Evolutionary conservation across 2,329 filamentous ascomycete species (phyloP), one percentile per base, ranked within the genome.

Genomic region (Nectriaceae sp.): DNA sequence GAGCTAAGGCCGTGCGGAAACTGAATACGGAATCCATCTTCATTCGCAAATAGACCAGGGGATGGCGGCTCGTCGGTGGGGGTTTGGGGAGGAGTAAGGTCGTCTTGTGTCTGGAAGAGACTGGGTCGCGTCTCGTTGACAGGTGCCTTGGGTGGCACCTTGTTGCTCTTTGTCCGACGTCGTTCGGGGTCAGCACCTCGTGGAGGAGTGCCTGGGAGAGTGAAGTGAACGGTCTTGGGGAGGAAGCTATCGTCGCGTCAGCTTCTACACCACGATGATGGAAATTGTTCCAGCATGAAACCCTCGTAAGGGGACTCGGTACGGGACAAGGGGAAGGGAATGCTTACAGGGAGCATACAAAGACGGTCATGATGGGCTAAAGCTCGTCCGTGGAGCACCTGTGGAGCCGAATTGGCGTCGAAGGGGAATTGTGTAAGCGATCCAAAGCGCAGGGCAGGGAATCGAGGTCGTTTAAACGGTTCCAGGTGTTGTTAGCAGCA

Each of bases 161-260:
- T 61, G 50, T 61, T 49, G 26, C 63, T 52, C 55, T 63, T 61
- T 56, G 64, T 47, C 46, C 62, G 52, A 57, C 60, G 53, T 61
- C 59, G 65, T 49, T 56, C 40, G 54, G 63, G 55, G 43, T 66
- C 66, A 56, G 61, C 66, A 51, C 64, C 65, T 53, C 65, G 72
- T 49, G 69, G 71, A 43, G 75, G 74, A 24, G 76, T 77, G 33
- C 78, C 77, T 11, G 83, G 82, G 47, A 89, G 77, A 59, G 86
- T 85, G 69, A 97, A 97, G 69, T 96, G 86, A 63, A 96, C 79
- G 35, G 93, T 97, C 69, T 96, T 92, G 26, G 93, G 93, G 29
- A 97, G 82, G 67, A 96, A 96, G 48, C 92, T 96, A 65, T 56
- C 39, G 36, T 52, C 31, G 44, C 38, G 42, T 62, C 49, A 56